These are phyloP conservation scores for Candida dubliniensis DNA, from an alignment of 1,139 yeast genomes.

Conservation along the genomic window DNA sequence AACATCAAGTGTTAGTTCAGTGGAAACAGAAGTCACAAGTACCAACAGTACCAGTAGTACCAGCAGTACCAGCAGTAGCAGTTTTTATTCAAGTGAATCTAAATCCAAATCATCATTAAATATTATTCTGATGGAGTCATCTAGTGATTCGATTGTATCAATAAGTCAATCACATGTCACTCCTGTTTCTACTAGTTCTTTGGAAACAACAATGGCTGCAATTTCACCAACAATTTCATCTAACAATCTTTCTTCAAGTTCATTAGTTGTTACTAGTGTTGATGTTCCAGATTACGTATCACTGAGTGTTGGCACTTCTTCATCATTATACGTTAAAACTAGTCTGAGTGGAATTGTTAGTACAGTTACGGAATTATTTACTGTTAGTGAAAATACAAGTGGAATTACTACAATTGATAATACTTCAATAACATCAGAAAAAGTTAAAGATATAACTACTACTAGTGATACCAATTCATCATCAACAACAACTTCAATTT, in stretches of 20 bases:
- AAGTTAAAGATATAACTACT: slow-evolving; percentile 2
- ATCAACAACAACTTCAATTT: neutral
- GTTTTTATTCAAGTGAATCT: no score
- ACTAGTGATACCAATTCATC: neutral
- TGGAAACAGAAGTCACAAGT: no score
- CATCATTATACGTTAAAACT: neutral
- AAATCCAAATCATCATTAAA: no score
- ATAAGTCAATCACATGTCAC: no score
- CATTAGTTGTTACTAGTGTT: neutral
- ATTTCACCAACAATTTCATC: neutral
- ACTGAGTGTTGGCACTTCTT: no score
- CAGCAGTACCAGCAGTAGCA: no score
- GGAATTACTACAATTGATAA: neutral
- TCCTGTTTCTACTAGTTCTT: neutral
- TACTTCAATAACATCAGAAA: slow-evolving; percentile 1
- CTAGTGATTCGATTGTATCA: no score
- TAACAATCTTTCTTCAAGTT: neutral
- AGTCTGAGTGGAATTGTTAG: neutral
- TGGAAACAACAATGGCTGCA: neutral
- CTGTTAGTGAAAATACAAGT: neutral
- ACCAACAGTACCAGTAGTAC: no score
- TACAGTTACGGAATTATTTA: neutral
- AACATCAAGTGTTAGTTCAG: neutral
- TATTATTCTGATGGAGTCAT: no score
- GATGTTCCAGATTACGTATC: no score